Percentiles rank a stretch among this genome's conserved stretches.
Evolutionary conservation across 2,329 filamentous ascomycete species (phyloP).

Genomic region (Exophiala lecanii-corni): DNA sequence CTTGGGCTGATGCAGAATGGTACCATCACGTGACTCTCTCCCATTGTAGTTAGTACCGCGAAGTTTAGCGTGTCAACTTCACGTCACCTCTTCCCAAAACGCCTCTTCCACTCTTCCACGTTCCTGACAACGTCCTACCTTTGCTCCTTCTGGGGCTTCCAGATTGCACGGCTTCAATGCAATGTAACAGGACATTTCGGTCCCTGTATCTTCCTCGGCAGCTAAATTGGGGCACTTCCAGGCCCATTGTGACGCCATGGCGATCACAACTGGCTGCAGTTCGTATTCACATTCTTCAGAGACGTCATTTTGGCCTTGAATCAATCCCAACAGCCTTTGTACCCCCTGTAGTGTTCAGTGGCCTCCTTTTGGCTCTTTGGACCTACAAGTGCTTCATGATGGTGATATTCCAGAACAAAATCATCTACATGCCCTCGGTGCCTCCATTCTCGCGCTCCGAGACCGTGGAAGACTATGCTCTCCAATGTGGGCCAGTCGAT

Average conservation of each 20-base stretch:
- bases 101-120: too few relatives aligned
- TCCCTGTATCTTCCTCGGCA: too few relatives aligned
- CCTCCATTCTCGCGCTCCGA: constrained; percentile 67
- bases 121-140: too few relatives aligned
- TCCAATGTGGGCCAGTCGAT: constrained; percentile 55
- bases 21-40: too few relatives aligned
- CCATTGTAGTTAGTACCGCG: too few relatives aligned
- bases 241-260: not conserved
- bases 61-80: too few relatives aligned
- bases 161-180: too few relatives aligned
- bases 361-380: constrained; percentile 62
- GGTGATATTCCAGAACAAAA: constrained; percentile 72
- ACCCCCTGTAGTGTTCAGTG: constrained; percentile 62
- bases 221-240: too few relatives aligned
- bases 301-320: constrained; percentile 16
- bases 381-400: constrained; percentile 65
- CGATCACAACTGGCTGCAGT: not conserved
- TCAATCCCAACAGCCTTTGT: constrained; percentile 48
- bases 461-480: constrained; percentile 59
- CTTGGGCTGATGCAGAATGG: too few relatives aligned
- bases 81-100: too few relatives aligned
- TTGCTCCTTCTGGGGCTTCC: too few relatives aligned
- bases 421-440: constrained; percentile 74
- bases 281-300: not conserved
- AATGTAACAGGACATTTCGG: too few relatives aligned